These are phyloP conservation scores for Triangularia setosa DNA, from an alignment of 2,329 filamentous ascomycete species.

Conservation along the genomic window DNA sequence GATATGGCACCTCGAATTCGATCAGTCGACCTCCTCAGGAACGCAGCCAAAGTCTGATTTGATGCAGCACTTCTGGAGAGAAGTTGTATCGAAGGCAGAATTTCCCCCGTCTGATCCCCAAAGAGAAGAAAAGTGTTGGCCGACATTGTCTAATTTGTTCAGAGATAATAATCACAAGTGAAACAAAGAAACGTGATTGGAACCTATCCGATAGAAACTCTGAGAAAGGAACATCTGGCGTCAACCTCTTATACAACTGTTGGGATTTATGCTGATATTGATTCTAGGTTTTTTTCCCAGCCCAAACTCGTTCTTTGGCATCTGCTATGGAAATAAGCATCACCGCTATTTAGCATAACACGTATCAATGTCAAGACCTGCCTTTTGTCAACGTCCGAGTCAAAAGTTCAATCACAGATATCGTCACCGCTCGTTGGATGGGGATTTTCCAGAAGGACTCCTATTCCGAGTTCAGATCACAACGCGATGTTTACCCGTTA, in stretches of 20 bases:
- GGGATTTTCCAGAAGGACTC: neutral
- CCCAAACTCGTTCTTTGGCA: neutral
- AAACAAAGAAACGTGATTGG: neutral
- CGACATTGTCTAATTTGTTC: conserved; percentile 2
- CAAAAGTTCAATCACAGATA: neutral
- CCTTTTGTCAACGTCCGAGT: neutral
- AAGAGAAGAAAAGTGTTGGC: conserved; percentile 12
- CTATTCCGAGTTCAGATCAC: neutral
- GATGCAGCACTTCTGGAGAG: conserved; percentile 4
- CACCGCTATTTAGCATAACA: neutral
- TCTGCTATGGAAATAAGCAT: neutral
- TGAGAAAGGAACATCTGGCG: neutral
- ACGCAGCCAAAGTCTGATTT: neutral
- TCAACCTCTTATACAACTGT: neutral
- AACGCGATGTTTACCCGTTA: neutral
- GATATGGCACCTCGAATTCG: neutral
- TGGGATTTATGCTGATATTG: neutral
- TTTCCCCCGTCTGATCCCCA: conserved; percentile 18
- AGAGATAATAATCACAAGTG: neutral
- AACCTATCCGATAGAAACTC: neutral
- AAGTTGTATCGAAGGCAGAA: conserved; percentile 11
- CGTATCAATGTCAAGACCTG: neutral
- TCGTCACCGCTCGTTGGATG: neutral
- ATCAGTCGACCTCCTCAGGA: conserved; percentile 1
- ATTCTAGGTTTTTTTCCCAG: neutral